Conservation (phyloP, 768 basidiomycete genomes). For the Lentinula sp. region DNA sequence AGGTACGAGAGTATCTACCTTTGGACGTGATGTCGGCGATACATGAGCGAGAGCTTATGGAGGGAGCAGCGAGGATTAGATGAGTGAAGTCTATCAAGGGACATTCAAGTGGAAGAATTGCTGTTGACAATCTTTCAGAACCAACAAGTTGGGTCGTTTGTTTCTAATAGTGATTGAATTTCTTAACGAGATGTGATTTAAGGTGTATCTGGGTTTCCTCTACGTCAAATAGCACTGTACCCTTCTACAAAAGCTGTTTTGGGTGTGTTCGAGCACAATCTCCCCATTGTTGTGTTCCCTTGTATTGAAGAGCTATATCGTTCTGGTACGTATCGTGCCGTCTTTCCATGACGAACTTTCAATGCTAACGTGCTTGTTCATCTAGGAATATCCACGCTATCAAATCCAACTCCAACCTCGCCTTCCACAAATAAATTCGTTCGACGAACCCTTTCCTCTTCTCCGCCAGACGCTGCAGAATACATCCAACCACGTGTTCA, state of each 20-base stretch:
- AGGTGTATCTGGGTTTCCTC: constrained; percentile 30
- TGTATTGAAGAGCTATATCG: constrained; percentile 39
- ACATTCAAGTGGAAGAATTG: neutral
- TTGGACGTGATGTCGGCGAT: constrained; percentile 19
- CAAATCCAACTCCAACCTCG: constrained; percentile 7
- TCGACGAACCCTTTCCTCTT: neutral
- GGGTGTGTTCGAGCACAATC: constrained; percentile 28
- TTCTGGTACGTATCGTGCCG: constrained; percentile 19
- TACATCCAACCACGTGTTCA: constrained; percentile 22
- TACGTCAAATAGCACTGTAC: constrained; percentile 28
- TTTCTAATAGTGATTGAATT: neutral
- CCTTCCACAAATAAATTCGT: constrained; percentile 1
- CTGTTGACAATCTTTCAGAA: constrained; percentile 9
- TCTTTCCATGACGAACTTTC: neutral
- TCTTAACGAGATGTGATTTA: neutral
- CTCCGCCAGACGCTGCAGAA: neutral
- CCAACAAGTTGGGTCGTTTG: constrained; percentile 8
- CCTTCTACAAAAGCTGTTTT: constrained; percentile 26
- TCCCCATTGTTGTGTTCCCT: constrained; percentile 33
- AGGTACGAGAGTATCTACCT: constrained; percentile 5
- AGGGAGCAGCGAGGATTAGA: constrained; percentile 11
- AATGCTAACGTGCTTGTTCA: neutral
- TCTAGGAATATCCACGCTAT: neutral
- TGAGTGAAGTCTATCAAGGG: neutral
- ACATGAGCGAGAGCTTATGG: constrained; percentile 20